Evolutionary conservation across 352 stramenopile species (phyloP).

Genomic region (Phytophthora rubi): DNA sequence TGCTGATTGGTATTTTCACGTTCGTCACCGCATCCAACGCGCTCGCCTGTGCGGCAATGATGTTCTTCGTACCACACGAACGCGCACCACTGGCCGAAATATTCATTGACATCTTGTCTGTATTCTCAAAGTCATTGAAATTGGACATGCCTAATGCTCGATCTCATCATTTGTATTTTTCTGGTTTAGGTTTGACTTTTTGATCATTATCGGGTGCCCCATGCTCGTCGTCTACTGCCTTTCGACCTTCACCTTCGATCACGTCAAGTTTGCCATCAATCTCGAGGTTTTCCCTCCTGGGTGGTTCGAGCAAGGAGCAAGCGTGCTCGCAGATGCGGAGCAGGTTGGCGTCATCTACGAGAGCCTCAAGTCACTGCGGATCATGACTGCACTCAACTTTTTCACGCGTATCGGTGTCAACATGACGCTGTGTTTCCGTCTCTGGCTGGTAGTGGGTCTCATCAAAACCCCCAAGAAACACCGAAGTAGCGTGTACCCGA

Average conservation of each 20-base stretch:
- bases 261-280: constrained; percentile 17
- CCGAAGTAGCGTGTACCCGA: neutral
- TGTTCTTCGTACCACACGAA: constrained; percentile 13
- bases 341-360: neutral
- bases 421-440: neutral
- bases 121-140: neutral
- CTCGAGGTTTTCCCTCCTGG: constrained; percentile 6
- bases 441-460: neutral
- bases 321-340: neutral
- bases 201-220: constrained; percentile 22
- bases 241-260: constrained; percentile 27
- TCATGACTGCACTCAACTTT: neutral
- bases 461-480: neutral
- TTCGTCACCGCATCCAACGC: constrained; percentile 14
- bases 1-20: constrained; percentile 9
- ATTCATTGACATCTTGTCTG: constrained; percentile 33
- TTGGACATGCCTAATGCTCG: neutral
- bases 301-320: no score
- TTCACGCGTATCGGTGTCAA: neutral
- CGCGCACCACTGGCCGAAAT: constrained; percentile 9
- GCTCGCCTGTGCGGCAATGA: constrained; percentile 1
- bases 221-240: constrained; percentile 26
- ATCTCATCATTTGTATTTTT: neutral
- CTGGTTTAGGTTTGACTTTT: constrained; percentile 28
- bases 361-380: neutral